Percentiles rank a stretch among this genome's conserved stretches.
These are phyloP conservation scores for Pichia pseudocactophila DNA, from an alignment of 805 yeast species.

Conservation along the genomic window DNA sequence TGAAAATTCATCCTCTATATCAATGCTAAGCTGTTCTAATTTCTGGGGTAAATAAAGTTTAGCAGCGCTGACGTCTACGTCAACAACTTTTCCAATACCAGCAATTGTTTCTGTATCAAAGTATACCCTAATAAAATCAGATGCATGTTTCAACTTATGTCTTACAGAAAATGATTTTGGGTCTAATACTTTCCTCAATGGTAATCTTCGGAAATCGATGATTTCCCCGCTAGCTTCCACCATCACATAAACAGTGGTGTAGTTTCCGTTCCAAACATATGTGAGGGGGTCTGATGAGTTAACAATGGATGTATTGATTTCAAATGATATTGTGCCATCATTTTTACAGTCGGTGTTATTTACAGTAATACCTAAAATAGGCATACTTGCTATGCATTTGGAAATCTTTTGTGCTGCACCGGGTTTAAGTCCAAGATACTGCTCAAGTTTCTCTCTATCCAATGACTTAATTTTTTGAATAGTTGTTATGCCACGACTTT, in stretches of 20 bases:
- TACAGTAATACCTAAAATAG: conserved; percentile 25
- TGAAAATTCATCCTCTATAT: neutral
- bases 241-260: conserved; percentile 8
- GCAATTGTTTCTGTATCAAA: conserved; percentile 34
- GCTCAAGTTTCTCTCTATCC: conserved; percentile 31
- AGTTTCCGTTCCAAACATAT: conserved; percentile 11
- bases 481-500: conserved; percentile 29
- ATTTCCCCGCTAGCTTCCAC: conserved; percentile 25
- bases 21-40: neutral
- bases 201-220: conserved; percentile 37
- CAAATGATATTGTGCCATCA: conserved; percentile 24
- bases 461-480: conserved; percentile 22
- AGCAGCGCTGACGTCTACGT: conserved; percentile 2
- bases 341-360: conserved; percentile 10
- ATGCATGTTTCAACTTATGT: conserved; percentile 13
- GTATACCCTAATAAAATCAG: conserved; percentile 22
- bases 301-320: conserved; percentile 26
- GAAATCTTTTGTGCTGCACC: conserved; percentile 34
- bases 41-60: neutral
- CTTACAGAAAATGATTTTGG: conserved; percentile 23
- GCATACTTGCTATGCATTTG: conserved; percentile 29
- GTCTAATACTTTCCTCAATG: conserved; percentile 18
- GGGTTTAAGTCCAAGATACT: conserved; percentile 31
- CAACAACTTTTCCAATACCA: conserved; percentile 16
- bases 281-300: conserved; percentile 12